Evolutionary conservation across 1,284 basidiomycete species (phyloP), one percentile per base, ranked within the genome.

Genomic region (Trametes pubescens): DNA sequence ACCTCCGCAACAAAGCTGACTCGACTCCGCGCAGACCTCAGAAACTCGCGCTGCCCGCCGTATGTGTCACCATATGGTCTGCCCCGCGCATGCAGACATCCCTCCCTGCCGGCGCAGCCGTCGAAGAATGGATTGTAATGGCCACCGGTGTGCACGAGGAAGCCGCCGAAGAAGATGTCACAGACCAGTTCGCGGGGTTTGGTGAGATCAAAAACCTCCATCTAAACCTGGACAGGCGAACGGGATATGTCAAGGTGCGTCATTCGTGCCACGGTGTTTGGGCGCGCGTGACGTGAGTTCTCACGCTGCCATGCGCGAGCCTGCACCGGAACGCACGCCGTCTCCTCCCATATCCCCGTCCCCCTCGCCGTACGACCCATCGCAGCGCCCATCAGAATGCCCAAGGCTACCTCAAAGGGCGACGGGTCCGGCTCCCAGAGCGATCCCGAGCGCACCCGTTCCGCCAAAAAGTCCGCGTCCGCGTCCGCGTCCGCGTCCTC

Each of bases 91-190:
- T 58, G 44, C 65, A 63, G 51, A 61, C 40, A 57, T 40, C 35
- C 43, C 22, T 43, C 46, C 34, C 48, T 43, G 49, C 48, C 46
- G 51, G 52, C 60, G 58, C 77, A 99, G 97, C 98, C 59, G 95
- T 99, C 26, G 97, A 99, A 78, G 98, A 98, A 56, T 99, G 97
- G 97, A 98, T 99, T 65, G 90, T 99, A 52, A 84, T 99, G 55
- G 96, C 98, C 57, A 98, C 95, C 24, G 94, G 94, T 67, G 93
- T 99, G 11, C 96, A 99, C 74, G 98, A 99, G 78, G 98, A 99
- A 77, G 93, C 98, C 2, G 95, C 95, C 0, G 98, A 99, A 76
- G 98, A 99, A 74, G 98, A 99, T 72, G 84, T 99, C 24, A 90
- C 88, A 59, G 98, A 99, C 82, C 94, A 96, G 75, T 99, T 99